Base-by-base conservation (phyloP, 129 eudicot genomes). In the Helichrysum umbraculigerum region DNA sequence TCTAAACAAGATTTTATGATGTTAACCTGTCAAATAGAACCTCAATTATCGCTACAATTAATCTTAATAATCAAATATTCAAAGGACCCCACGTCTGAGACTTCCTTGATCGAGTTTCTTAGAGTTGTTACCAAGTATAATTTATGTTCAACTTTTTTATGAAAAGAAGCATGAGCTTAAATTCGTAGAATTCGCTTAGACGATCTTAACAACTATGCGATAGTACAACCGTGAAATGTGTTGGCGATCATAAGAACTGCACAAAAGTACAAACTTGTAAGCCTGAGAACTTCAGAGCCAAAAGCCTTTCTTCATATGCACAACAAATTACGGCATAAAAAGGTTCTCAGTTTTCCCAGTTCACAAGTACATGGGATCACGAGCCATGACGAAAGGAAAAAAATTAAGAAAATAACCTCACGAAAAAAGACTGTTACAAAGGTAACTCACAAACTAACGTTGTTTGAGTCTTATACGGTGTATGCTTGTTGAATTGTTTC, bases 401-500 rank as follows among this genome's bases (percentile, higher is more conserved):
- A 79, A 76, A 76, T 19, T 39, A 51, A 64, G 6, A 66, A 65
- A 69, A 73, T 67, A 76, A 76, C 67, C 74, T 66, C 66, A 35
- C 22, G 60, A 57, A 66, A 74, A 52, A 52, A 69, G 12, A 57
- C 69, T 54, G 73, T 72, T 79, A 66, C 41, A 79, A 22, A 66
- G 62, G 33, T 44, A 74, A 47, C 77, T 68, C 76, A 21, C 76
- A 78, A 71, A 63, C 68, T 72, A 72, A 65, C 33, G 17, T 25
- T 28, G 20, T 41, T 33, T 30, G 64, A 33, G 56, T 52, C 83
- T 94, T 85, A 94, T 68, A 94, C 99, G 5, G 99, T 91, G 90
- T 94, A 94, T 28, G 99, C 83, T 83, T 91, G 96, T 74, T 89
- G 99, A 79, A 94, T 91, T 42, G 99, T 91, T 33, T 94, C 99